Evolutionary conservation across 352 stramenopile species (phyloP).

Genomic region (Pythium rhizo-oryzae): DNA sequence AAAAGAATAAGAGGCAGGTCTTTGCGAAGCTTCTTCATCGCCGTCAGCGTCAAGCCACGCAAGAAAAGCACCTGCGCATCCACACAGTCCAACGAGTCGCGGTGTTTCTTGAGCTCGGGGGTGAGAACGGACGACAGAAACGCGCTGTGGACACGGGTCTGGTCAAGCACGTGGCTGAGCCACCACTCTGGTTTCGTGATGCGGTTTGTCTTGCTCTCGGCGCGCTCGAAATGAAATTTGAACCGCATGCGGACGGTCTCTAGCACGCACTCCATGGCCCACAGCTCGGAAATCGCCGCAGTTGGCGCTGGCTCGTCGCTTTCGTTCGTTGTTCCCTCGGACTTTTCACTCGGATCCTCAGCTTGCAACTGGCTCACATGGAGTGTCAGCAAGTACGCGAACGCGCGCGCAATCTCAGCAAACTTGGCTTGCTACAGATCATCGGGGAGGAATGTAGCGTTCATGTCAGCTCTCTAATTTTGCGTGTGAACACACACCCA

Average conservation of each 20-base stretch:
- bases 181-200: constrained; percentile 80
- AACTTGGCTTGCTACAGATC: constrained; percentile 25
- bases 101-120: constrained; percentile 53
- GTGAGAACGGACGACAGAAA: constrained; percentile 51
- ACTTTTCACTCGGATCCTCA: neutral
- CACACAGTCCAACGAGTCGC: constrained; percentile 45
- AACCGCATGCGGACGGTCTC: constrained; percentile 63
- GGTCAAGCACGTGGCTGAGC: constrained; percentile 60
- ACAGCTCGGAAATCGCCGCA: constrained; percentile 35
- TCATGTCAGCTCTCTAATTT: neutral
- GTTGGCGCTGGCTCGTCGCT: constrained; percentile 4
- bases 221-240: constrained; percentile 74
- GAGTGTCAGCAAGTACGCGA: constrained; percentile 58
- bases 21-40: constrained; percentile 49
- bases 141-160: constrained; percentile 44
- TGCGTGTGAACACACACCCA: neutral
- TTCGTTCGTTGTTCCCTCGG: neutral
- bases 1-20: constrained; percentile 48
- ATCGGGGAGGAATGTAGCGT: neutral
- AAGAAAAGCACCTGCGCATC: constrained; percentile 69
- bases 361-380: constrained; percentile 51
- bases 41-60: constrained; percentile 44
- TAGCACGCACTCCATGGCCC: constrained; percentile 67
- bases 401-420: constrained; percentile 38
- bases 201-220: constrained; percentile 67